A percentile compares a stretch with the other conserved stretches of the same genome.
Evolutionary conservation across 257 asterid genomes (phyloP).

Genomic region (Fraxinus quadrangulata): DNA sequence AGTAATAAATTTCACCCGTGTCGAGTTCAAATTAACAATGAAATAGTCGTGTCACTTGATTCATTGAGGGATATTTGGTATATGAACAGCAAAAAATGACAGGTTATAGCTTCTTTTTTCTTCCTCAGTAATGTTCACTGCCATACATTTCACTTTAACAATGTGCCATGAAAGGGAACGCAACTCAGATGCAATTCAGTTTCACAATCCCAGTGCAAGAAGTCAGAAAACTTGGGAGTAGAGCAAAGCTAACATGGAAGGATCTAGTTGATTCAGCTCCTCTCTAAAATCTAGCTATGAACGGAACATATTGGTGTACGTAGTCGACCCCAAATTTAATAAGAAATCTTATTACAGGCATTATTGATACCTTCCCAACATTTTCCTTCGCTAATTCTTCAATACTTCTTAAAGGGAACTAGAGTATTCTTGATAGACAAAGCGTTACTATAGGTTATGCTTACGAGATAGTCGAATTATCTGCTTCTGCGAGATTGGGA

Average conservation of each 20-base stretch:
- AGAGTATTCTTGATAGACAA: not conserved
- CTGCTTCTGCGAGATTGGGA: too few species aligned
- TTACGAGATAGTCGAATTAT: not conserved
- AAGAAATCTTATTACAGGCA: not conserved
- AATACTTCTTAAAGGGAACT: not conserved
- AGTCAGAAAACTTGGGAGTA: not conserved
- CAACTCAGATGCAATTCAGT: not conserved
- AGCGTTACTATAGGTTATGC: not conserved
- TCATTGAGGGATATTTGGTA: too few species aligned
- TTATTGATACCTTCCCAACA: not conserved
- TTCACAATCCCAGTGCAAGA: not conserved
- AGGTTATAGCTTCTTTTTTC: too few species aligned
- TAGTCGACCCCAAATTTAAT: not conserved
- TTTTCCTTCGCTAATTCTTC: not conserved
- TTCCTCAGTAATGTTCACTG: too few species aligned
- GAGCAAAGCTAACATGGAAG: not conserved
- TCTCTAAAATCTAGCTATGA: too few species aligned
- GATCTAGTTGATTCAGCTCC: not conserved
- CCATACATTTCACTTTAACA: too few species aligned
- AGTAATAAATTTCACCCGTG: too few species aligned
- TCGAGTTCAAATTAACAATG: too few species aligned
- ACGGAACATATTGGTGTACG: too few species aligned
- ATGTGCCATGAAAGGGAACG: too few species aligned
- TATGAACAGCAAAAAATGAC: too few species aligned
- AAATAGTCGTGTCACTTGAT: too few species aligned